These are phyloP conservation scores for Exophiala calicioides DNA, from an alignment of 2,329 filamentous ascomycete genomes.

Conservation along the genomic window DNA sequence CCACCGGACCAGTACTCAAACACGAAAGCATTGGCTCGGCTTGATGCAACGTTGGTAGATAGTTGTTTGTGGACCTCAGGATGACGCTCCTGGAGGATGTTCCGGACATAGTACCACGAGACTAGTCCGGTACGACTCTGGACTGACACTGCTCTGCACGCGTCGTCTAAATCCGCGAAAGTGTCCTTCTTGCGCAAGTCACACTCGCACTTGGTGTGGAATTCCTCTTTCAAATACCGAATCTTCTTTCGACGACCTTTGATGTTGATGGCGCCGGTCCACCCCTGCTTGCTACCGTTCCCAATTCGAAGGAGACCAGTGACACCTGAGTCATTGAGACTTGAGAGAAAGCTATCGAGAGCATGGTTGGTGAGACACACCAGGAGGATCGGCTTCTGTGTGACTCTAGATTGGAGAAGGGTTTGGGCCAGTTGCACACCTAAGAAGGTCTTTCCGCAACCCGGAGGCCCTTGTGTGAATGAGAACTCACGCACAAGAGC, in stretches of 20 bases:
- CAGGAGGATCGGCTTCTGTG: slow-evolving; percentile 34
- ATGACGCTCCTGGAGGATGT: slow-evolving; percentile 11
- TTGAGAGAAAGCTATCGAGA: slow-evolving; percentile 35
- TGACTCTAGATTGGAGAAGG: slow-evolving; percentile 31
- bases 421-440: slow-evolving; percentile 53
- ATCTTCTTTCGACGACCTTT: slow-evolving; percentile 16
- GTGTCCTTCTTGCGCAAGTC: slow-evolving; percentile 10
- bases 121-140: slow-evolving; percentile 13
- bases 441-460: slow-evolving; percentile 67
- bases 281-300: slow-evolving; percentile 33
- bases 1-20: slow-evolving; percentile 34
- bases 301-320: slow-evolving; percentile 34
- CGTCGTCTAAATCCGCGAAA: slow-evolving; percentile 12
- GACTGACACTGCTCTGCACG: slow-evolving; percentile 23
- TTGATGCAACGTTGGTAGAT: slow-evolving; percentile 5
- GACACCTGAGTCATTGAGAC: slow-evolving; percentile 32
- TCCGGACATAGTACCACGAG: slow-evolving; percentile 22
- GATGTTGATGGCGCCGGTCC: slow-evolving; percentile 27
- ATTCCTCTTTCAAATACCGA: slow-evolving; percentile 14
- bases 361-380: slow-evolving; percentile 39
- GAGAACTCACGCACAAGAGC: slow-evolving; percentile 57
- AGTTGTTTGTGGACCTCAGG: slow-evolving; percentile 24
- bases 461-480: slow-evolving; percentile 69
- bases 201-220: neutral
- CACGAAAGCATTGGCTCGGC: slow-evolving; percentile 25